Conservation (phyloP, 306 rosid genomes). For the Prunus davidiana region DNA sequence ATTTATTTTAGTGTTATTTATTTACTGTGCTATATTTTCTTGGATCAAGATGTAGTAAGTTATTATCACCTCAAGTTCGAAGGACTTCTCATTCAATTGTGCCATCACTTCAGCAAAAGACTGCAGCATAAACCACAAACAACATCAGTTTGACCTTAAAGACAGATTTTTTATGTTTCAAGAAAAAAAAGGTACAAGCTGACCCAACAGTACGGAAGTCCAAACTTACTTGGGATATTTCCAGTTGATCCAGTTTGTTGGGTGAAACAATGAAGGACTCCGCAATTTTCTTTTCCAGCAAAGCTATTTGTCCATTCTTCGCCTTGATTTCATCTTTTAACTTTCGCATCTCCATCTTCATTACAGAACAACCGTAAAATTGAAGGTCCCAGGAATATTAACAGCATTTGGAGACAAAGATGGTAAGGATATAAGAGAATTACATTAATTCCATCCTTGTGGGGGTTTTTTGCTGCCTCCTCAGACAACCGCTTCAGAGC, state of each 20-base stretch:
- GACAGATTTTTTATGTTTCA: constrained; percentile 6
- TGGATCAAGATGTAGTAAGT: constrained; percentile 25
- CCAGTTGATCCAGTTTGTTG: constrained; percentile 50
- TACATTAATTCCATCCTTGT: constrained; percentile 70
- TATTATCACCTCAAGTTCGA: constrained; percentile 85
- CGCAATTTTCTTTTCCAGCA: constrained; percentile 76
- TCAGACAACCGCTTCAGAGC: constrained; percentile 86
- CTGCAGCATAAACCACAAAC: constrained; percentile 51
- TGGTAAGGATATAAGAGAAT: constrained; percentile 23
- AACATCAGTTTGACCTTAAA: constrained; percentile 22
- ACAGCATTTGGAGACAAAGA: constrained; percentile 19
- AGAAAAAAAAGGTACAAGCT: not conserved
- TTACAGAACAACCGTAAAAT: constrained; percentile 21
- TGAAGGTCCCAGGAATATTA: constrained; percentile 29
- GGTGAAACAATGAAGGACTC: constrained; percentile 50
- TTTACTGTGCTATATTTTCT: constrained; percentile 5
- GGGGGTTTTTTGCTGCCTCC: constrained; percentile 69
- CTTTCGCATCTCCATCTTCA: constrained; percentile 63
- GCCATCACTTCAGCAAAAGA: constrained; percentile 67
- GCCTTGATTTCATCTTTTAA: constrained; percentile 73
- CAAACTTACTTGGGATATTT: constrained; percentile 62
- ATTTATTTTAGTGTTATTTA: not conserved
- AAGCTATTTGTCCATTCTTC: constrained; percentile 73
- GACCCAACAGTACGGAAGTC: constrained; percentile 22
- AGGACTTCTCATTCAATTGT: constrained; percentile 88